Base-by-base conservation (phyloP, 2,329 filamentous ascomycete genomes). In the Fusarium sororula region DNA sequence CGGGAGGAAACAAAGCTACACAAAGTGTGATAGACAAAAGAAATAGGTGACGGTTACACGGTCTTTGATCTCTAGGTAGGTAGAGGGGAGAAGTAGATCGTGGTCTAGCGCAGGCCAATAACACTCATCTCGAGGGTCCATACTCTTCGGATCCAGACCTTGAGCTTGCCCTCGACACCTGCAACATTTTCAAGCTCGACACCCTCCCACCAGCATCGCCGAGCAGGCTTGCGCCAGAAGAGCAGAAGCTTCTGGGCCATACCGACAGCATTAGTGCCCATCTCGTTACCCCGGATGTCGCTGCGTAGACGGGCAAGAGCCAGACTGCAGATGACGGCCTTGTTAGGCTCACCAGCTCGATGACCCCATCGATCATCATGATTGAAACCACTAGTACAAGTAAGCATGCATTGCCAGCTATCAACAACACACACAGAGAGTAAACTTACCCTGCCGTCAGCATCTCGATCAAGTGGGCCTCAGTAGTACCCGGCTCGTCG, bases 101-200 rank as follows among this genome's bases (percentile, higher is more conserved):
- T 55, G 45, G 26, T 75, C 63, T 73, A 94, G 81, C 94, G 92
- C 77, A 97, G 87, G 63, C 94, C 94, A 82, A 97, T 96, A 62
- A 96, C 94, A 81, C 94, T 96, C 94, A 99, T 99, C 87, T 99
- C 96, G 67, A 99, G 88, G 68, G 96, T 99, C 96, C 96, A 99
- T 68, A 99, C 96, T 79, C 96, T 90, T 80, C 96, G 89, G 81
- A 99, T 98, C 96, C 96, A 99, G 66, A 99, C 95, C 85, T 99
- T 99, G 76, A 99, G 88, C 81, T 92, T 94, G 59, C 95, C 96
- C 58, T 97, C 91, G 13, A 98, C 93, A 20, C 96, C 96, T 57
- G 97, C 94, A 18, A 99, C 93, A 74, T 94, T 88, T 24, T 96
- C 90, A 50, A 99, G 87, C 82, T 98, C 95, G 42, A 99, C 93